Conservation (phyloP, 169 alveolate genomes). For the Plasmodium gonderi region DNA sequence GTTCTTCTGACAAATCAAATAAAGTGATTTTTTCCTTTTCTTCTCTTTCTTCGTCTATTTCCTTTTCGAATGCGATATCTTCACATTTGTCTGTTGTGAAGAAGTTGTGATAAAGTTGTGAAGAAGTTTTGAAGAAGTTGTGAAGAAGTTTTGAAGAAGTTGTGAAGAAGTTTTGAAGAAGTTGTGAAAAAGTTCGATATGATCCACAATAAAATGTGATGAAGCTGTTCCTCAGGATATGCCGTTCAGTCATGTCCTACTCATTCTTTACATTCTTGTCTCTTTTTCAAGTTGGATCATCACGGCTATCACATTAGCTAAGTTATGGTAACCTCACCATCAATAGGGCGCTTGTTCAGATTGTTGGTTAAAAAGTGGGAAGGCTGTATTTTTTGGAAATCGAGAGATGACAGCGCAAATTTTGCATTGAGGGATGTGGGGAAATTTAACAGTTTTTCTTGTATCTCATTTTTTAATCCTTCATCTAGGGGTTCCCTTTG, state of each 20-base stretch:
- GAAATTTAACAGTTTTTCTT: not conserved
- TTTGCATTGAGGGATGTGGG: slow-evolving; percentile 29
- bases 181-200: not conserved
- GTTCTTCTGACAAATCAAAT: slow-evolving; percentile 27
- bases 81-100: not conserved
- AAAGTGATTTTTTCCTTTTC: slow-evolving; percentile 26
- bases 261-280: too few relatives aligned
- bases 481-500: not conserved
- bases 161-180: too few relatives aligned
- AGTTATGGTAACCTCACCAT: not conserved
- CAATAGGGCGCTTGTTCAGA: not conserved
- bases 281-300: too few relatives aligned
- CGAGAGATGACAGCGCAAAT: not conserved
- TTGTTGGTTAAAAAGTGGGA: slow-evolving; percentile 28
- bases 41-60: not conserved
- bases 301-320: not conserved
- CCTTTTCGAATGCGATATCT: slow-evolving; percentile 17
- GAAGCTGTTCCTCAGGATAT: too few relatives aligned
- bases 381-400: not conserved
- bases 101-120: too few relatives aligned
- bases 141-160: too few relatives aligned
- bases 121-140: too few relatives aligned
- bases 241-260: too few relatives aligned
- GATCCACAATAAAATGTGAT: too few relatives aligned
- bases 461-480: slow-evolving; percentile 5